phyloP scores from a whole-genome alignment of 208 protist species.

The Acanthamoeba royreba region DNA sequence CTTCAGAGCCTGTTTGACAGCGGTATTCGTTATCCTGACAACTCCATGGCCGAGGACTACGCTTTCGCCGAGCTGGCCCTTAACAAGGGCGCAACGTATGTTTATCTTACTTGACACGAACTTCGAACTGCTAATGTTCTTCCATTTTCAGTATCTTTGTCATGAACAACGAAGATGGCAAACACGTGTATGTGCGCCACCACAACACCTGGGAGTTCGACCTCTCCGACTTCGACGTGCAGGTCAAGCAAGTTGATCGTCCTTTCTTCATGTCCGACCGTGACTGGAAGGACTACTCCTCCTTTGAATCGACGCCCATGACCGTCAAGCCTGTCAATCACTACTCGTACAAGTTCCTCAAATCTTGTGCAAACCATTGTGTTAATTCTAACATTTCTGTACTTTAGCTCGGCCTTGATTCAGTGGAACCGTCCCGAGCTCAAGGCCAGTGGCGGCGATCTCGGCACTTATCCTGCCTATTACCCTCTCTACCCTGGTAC shows the following conservation, averaged over 20 bases:
- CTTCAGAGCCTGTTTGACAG: neutral
- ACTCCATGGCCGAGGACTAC: neutral
- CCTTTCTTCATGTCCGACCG: neutral
- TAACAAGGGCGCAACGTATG: neutral
- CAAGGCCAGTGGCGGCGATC: neutral
- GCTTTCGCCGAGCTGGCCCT: neutral
- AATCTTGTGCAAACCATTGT: neutral
- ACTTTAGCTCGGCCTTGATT: neutral
- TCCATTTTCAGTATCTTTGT: neutral
- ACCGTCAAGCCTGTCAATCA: neutral
- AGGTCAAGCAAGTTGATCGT: neutral
- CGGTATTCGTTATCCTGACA: neutral
- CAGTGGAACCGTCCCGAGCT: neutral
- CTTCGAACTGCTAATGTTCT: too few relatives aligned
- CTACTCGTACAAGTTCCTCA: neutral
- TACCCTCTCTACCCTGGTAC: neutral
- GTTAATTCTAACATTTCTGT: neutral
- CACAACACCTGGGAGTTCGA: slow-evolving; percentile 7
- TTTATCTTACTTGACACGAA: neutral
- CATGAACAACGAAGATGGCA: neutral
- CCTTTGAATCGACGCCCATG: neutral
- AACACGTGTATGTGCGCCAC: neutral
- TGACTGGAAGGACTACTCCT: neutral
- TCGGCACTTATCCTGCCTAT: too few relatives aligned
- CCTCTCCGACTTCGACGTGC: neutral